Base-by-base conservation (phyloP, 2,329 filamentous ascomycete genomes). In the Colletotrichum plurivorum region DNA sequence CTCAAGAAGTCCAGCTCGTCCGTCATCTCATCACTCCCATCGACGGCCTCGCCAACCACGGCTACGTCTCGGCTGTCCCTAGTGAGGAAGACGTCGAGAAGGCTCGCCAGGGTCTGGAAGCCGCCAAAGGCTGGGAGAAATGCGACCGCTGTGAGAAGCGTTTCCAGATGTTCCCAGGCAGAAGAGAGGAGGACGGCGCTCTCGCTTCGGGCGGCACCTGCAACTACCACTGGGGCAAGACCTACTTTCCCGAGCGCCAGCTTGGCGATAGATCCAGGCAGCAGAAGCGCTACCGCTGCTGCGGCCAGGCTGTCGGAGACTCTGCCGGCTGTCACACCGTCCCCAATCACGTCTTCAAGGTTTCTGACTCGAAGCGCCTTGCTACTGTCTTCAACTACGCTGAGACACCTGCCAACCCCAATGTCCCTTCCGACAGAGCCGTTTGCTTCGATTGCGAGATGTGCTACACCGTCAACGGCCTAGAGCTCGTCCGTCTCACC, bases 371-470 rank as follows among this genome's bases (percentile, higher is more conserved):
- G 1, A 94, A 93, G 72, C 87, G 94, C 22, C 85, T 99, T 27
- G 94, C 94, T 0, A 83, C 90, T 0, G 82, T 95, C 3, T 86
- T 97, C 74, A 94, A 95, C 59, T 99, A 97, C 78, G 87, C 89
- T 65, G 81, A 89, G 70, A 98, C 96, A 0, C 95, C 95, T 0
- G 80, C 85, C 13, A 94, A 94, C 72, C 78, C 83, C 1, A 74
- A 81, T 2, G 84, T 83, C 1, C 82, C 84, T 0, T 75, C 79
- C 1, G 82, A 87, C 60, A 88, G 88, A 43, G 93, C 92, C 2
- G 90, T 98, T 12, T 92, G 90, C 72, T 95, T 99, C 75, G 96
- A 99, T 78, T 98, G 96, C 75, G 96, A 99, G 78, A 99, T 99
- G 96, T 94, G 93, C 5, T 98, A 97, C 77, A 99, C 97, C 0